Base-by-base conservation (phyloP, 2,329 filamentous ascomycete species). In the Botrytis deweyae region DNA sequence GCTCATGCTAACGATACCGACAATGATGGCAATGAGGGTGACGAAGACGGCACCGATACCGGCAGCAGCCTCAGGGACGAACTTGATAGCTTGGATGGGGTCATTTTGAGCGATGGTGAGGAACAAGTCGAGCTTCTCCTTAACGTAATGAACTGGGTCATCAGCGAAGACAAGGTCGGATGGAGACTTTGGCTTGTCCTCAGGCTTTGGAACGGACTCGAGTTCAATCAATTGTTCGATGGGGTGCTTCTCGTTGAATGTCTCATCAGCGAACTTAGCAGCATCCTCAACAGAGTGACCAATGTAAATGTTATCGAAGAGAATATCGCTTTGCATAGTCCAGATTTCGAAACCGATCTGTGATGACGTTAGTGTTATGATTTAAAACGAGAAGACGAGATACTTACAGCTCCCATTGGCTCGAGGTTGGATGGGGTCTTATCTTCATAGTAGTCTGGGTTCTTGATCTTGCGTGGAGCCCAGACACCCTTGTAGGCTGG, bases 261-360 rank as follows among this genome's bases (percentile, higher is more conserved):
- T 93, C 88, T 97, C 93, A 77, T 92, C 88, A 80, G 94, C 92
- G 81, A 99, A 88, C 86, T 95, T 92, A 84, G 92, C 90, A 76
- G 96, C 96, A 79, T 99, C 96, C 82, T 94, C 94, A 79, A 96
- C 84, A 33, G 95, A 98, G 90, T 99, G 96, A 77, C 96, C 96
- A 83, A 99, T 94, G 90, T 98, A 99, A 88, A 99, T 97, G 91
- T 99, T 99, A 90, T 98, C 94, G 81, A 99, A 98, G 81, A 98
- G 92, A 80, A 99, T 98, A 82, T 98, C 93, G 84, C 91, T 97
- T 86, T 98, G 95, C 96, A 99, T 99, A 81, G 96, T 98, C 96
- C 96, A 99, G 86, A 99, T 95, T 86, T 99, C 96, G 82, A 98
- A 98, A 80, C 96, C 96, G 86, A 98, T 95, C 92, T 94, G 81